phyloP scores from a whole-genome alignment of 2,329 filamentous ascomycete species.

The Trichoderma endophyticum region DNA sequence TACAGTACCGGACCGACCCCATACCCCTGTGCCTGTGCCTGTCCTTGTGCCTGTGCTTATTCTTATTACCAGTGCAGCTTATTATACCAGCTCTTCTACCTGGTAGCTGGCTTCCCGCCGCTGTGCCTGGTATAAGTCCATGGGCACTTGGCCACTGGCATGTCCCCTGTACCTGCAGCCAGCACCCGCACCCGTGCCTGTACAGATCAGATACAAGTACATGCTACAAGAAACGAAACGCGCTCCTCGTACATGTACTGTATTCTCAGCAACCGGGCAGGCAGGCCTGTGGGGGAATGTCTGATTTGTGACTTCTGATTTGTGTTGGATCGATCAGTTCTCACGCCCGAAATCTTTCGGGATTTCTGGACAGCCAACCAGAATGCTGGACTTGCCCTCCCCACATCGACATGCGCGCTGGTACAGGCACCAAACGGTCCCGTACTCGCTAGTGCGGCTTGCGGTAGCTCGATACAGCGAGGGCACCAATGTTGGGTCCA shows the following conservation, averaged over 20 bases:
- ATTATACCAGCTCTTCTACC: not conserved
- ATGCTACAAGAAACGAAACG: not conserved
- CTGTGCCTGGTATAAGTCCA: not conserved
- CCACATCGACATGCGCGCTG: not conserved
- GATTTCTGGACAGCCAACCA: not conserved
- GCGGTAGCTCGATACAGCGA: not conserved
- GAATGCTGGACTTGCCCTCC: not conserved
- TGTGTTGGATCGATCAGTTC: conserved; percentile 6
- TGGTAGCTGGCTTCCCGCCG: not conserved
- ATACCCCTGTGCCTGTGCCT: not conserved
- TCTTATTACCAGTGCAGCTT: not conserved
- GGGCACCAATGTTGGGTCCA: not conserved
- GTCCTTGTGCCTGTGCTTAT: not conserved
- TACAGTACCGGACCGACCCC: not conserved
- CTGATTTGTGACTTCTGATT: not conserved
- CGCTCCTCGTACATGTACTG: not conserved
- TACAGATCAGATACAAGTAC: not conserved
- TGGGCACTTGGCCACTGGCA: not conserved
- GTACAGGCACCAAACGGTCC: not conserved
- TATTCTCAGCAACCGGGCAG: not conserved
- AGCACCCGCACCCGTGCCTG: not conserved
- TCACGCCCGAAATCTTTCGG: not conserved
- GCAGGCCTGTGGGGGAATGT: not conserved
- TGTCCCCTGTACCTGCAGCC: not conserved
- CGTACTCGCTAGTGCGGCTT: not conserved